These are phyloP conservation scores for Paecilomyces variotii DNA, from an alignment of 2,329 filamentous ascomycete species.

Conservation along the genomic window DNA sequence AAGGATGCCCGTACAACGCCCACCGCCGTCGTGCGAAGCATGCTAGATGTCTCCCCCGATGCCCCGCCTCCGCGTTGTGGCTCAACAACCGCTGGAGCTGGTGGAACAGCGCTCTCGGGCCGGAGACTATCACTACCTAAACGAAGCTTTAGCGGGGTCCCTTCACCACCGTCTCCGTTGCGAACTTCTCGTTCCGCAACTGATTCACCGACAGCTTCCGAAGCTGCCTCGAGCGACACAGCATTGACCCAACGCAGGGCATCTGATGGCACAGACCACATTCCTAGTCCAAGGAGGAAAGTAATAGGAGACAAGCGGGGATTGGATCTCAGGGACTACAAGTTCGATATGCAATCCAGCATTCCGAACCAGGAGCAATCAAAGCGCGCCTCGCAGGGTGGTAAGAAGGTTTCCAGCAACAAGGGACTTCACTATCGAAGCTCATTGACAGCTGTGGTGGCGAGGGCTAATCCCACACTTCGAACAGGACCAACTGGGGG, in stretches of 20 bases:
- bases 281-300: conserved; percentile 10
- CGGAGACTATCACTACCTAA: conserved; percentile 11
- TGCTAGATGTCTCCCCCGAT: conserved; percentile 53
- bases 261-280: conserved; percentile 21
- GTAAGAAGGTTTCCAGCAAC: conserved; percentile 26
- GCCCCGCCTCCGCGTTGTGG: conserved; percentile 21
- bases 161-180: conserved; percentile 22
- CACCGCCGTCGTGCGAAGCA: conserved; percentile 60
- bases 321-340: conserved; percentile 24
- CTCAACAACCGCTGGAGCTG: conserved; percentile 31
- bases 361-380: conserved; percentile 36
- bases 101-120: conserved; percentile 23
- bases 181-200: conserved; percentile 23
- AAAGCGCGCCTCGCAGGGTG: conserved; percentile 35
- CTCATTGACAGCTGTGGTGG: conserved; percentile 42
- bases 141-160: conserved; percentile 6
- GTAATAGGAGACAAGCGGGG: conserved; percentile 14
- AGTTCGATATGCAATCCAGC: conserved; percentile 40
- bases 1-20: conserved; percentile 51
- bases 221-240: conserved; percentile 21
- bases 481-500: conserved; percentile 28
- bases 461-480: conserved; percentile 29
- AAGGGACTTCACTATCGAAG: conserved; percentile 21
- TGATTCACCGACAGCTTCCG: conserved; percentile 24
- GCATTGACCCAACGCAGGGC: conserved; percentile 27